A percentile compares a stretch with the other conserved stretches of the same genome.
Conservation (phyloP, 129 eudicot species). For the Chrysanthemum seticuspe region DNA sequence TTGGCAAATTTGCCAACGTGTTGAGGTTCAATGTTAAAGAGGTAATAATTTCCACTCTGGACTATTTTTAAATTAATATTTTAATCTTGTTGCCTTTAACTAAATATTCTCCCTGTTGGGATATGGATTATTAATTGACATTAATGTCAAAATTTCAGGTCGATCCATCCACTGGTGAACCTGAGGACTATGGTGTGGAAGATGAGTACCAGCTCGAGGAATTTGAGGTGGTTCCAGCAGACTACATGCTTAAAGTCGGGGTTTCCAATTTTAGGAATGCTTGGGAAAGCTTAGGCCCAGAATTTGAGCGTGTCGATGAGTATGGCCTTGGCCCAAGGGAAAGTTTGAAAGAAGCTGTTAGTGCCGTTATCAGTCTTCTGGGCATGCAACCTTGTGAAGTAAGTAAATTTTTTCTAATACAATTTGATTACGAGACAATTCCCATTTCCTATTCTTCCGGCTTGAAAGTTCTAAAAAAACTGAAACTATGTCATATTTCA, state of each 20-base stretch:
- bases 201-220: conserved; percentile 96
- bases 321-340: conserved; percentile 96
- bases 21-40: conserved; percentile 83
- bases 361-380: conserved; percentile 75
- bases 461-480: neutral
- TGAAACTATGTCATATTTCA: conserved; percentile 10
- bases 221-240: conserved; percentile 84
- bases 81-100: neutral
- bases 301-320: conserved; percentile 79
- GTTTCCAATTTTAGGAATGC: conserved; percentile 94
- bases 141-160: conserved; percentile 40
- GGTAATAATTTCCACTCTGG: conserved; percentile 37
- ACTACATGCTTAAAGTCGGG: conserved; percentile 82
- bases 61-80: neutral
- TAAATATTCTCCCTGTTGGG: neutral
- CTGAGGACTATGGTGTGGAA: conserved; percentile 94
- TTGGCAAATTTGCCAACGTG: conserved; percentile 76
- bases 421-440: too few relatives aligned
- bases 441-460: neutral
- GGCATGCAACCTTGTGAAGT: conserved; percentile 99
- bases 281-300: conserved; percentile 86
- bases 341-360: conserved; percentile 81
- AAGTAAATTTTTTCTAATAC: neutral
- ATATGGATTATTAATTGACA: neutral
- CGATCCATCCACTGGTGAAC: conserved; percentile 93